Evolutionary conservation across 352 stramenopile genomes (phyloP).

Genomic region (Globisporangium viniferum): DNA sequence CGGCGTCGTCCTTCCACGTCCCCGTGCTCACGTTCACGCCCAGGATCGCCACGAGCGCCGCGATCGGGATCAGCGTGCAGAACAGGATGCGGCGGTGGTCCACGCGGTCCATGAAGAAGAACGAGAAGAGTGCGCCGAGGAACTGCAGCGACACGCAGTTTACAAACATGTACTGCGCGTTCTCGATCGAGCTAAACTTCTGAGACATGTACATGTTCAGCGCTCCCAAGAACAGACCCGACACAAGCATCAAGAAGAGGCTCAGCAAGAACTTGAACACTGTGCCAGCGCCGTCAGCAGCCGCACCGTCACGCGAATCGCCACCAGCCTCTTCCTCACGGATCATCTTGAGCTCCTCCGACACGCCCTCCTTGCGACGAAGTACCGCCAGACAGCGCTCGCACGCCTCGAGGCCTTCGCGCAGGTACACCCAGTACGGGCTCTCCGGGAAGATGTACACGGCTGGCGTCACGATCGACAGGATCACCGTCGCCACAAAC

Average conservation of each 20-base stretch:
- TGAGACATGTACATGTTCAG: constrained; percentile 78
- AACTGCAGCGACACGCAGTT: constrained; percentile 74
- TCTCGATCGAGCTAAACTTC: constrained; percentile 50
- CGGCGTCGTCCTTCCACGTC: constrained; percentile 46
- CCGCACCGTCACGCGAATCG: constrained; percentile 26
- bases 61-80: constrained; percentile 61
- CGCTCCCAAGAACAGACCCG: constrained; percentile 53
- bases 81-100: constrained; percentile 74
- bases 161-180: constrained; percentile 75
- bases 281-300: constrained; percentile 25
- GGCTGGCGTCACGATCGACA: constrained; percentile 75
- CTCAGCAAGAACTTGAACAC: constrained; percentile 69
- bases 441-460: constrained; percentile 87
- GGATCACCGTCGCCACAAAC: constrained; percentile 72
- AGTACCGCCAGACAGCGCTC: constrained; percentile 70
- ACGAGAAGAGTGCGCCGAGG: constrained; percentile 70
- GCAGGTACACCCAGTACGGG: constrained; percentile 83
- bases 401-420: constrained; percentile 68
- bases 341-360: constrained; percentile 75
- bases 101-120: constrained; percentile 85
- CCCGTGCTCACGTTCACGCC: constrained; percentile 50
- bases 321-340: constrained; percentile 57
- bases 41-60: constrained; percentile 42
- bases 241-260: constrained; percentile 68
- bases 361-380: constrained; percentile 72